These are phyloP conservation scores for Cystobasidiaceae sp. DNA, from an alignment of 1,284 basidiomycete species.

Conservation along the genomic window DNA sequence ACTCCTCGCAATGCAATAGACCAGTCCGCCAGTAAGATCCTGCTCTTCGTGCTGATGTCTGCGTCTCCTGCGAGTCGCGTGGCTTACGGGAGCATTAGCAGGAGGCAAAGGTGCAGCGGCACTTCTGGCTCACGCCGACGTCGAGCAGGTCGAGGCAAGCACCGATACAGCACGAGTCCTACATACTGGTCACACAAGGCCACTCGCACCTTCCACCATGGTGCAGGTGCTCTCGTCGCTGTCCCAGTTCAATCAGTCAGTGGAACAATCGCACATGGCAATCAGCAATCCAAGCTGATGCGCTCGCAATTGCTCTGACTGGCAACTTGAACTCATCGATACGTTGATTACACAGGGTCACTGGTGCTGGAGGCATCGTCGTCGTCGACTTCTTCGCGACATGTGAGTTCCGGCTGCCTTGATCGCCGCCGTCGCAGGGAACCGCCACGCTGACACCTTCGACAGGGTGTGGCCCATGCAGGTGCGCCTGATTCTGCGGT, in stretches of 20 bases:
- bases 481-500: neutral
- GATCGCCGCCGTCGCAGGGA: neutral
- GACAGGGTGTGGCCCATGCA: conserved; percentile 18
- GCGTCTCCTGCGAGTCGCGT: no score
- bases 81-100: no score
- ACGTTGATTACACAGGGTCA: neutral
- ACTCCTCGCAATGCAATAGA: no score
- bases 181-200: no score
- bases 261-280: neutral
- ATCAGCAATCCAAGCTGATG: neutral
- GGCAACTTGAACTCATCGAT: neutral
- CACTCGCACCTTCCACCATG: neutral
- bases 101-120: no score
- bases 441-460: neutral
- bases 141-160: no score
- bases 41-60: no score
- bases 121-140: no score
- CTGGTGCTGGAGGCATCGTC: conserved; percentile 10
- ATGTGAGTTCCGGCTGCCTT: conserved; percentile 1
- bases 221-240: conserved; percentile 8
- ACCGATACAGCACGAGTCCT: no score
- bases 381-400: conserved; percentile 30
- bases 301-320: neutral
- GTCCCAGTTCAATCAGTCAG: conserved; percentile 28
- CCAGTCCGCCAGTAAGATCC: no score